Percentiles rank a stretch among this genome's conserved stretches.
These are phyloP conservation scores for Neonectria punicea DNA, from an alignment of 2,329 filamentous ascomycete genomes.

Conservation along the genomic window DNA sequence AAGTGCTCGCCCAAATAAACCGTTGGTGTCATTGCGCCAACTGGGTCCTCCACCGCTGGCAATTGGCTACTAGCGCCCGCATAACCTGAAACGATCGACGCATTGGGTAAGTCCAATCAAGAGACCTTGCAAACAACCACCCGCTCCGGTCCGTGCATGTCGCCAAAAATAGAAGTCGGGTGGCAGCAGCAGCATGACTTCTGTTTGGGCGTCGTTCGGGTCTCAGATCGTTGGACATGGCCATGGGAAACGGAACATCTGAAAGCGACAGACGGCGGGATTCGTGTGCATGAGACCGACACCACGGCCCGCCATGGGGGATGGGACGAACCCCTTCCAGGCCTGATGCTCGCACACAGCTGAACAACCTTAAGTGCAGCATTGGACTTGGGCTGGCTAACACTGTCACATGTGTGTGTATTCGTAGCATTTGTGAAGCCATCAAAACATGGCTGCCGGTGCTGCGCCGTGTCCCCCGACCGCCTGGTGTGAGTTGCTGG, in stretches of 20 bases:
- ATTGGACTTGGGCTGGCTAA: background rate
- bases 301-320: slow-evolving; percentile 2
- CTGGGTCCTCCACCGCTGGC: slow-evolving; percentile 12
- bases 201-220: slow-evolving; percentile 11
- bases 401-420: background rate
- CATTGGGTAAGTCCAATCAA: slow-evolving; percentile 40
- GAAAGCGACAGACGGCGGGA: slow-evolving; percentile 13
- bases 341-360: slow-evolving; percentile 4
- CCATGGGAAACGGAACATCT: slow-evolving; percentile 16
- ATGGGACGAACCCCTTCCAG: slow-evolving; percentile 20
- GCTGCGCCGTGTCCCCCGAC: slow-evolving; percentile 13
- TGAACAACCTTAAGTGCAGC: background rate
- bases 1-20: slow-evolving; percentile 1
- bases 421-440: background rate
- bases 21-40: background rate
- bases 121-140: slow-evolving; percentile 16
- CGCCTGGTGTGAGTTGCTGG: slow-evolving; percentile 8
- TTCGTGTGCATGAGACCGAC: slow-evolving; percentile 13
- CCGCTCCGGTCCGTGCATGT: slow-evolving; percentile 20
- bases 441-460: slow-evolving; percentile 4
- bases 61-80: slow-evolving; percentile 47
- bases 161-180: slow-evolving; percentile 41
- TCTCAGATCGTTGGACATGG: slow-evolving; percentile 7
- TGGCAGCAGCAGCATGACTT: slow-evolving; percentile 5
- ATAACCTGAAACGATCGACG: slow-evolving; percentile 52